Percentiles rank a stretch among this genome's conserved stretches.
Evolutionary conservation across 306 rosid species (phyloP).

Genomic region (Ceratonia siliqua): DNA sequence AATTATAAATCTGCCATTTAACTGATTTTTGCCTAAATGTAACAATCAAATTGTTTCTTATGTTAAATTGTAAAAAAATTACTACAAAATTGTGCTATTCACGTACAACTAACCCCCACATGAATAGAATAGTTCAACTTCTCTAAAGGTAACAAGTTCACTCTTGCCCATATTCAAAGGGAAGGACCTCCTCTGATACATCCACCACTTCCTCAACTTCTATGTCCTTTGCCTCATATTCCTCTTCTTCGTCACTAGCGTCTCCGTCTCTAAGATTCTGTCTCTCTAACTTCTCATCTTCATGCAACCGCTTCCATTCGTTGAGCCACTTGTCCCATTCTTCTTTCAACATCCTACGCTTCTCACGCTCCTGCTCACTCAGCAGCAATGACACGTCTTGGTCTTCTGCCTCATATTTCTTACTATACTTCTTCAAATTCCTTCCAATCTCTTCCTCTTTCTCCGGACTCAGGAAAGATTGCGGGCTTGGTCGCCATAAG

Average conservation of each 20-base stretch:
- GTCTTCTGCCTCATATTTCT: slow-evolving; percentile 87
- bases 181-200: slow-evolving; percentile 57
- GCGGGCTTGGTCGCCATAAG: slow-evolving; percentile 90
- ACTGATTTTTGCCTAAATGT: too few relatives aligned
- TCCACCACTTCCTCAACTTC: slow-evolving; percentile 72
- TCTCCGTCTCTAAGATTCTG: slow-evolving; percentile 77
- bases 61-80: not conserved
- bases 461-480: slow-evolving; percentile 68
- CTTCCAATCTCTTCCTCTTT: slow-evolving; percentile 87
- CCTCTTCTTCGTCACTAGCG: slow-evolving; percentile 89
- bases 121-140: not conserved
- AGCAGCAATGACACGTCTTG: slow-evolving; percentile 72
- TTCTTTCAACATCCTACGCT: slow-evolving; percentile 67
- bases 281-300: slow-evolving; percentile 48
- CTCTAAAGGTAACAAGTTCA: slow-evolving; percentile 10
- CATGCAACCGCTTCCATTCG: slow-evolving; percentile 71
- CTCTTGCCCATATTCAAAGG: slow-evolving; percentile 44
- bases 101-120: not conserved
- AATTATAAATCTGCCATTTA: not conserved
- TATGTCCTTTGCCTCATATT: slow-evolving; percentile 83
- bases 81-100: slow-evolving; percentile 32
- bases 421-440: slow-evolving; percentile 87
- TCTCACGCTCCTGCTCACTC: slow-evolving; percentile 89
- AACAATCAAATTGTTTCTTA: slow-evolving; percentile 17
- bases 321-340: slow-evolving; percentile 84